Conservation (phyloP, 176 grass and related monocot species). For the Alopecurus myosuroides region DNA sequence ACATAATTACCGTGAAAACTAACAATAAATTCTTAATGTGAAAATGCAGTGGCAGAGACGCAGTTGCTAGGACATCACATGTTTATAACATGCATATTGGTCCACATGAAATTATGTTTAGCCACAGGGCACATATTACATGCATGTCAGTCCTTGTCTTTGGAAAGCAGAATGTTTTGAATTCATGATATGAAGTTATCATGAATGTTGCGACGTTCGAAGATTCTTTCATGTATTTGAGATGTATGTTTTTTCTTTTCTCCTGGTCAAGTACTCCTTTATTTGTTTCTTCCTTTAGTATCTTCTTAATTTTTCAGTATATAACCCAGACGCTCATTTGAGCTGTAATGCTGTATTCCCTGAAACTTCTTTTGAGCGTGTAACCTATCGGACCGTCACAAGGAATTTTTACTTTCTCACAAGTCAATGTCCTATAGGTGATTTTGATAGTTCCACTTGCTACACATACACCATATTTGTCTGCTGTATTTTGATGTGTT, state of each 20-base stretch:
- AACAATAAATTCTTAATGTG: background rate
- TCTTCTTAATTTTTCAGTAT: constrained; percentile 5
- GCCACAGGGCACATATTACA: background rate
- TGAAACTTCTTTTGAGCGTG: background rate
- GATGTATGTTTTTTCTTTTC: background rate
- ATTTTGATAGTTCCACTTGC: constrained; percentile 4
- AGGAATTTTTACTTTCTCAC: background rate
- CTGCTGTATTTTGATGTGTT: constrained; percentile 12
- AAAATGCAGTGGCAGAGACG: background rate
- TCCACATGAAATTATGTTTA: background rate
- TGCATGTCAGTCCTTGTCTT: background rate
- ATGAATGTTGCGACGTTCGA: background rate
- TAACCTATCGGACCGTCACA: background rate
- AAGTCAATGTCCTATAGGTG: background rate
- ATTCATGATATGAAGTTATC: background rate
- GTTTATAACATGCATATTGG: background rate
- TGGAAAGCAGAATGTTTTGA: background rate
- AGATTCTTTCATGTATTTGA: background rate
- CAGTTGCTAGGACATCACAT: background rate
- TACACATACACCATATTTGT: constrained; percentile 13
- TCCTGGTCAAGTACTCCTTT: background rate
- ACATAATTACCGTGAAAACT: background rate
- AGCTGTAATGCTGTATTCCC: background rate
- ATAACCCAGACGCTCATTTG: background rate
- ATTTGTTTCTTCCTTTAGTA: background rate